Evolutionary conservation across 192 early-diverging fungal genomes (phyloP).

Genomic region (Umbelopsis sp.): DNA sequence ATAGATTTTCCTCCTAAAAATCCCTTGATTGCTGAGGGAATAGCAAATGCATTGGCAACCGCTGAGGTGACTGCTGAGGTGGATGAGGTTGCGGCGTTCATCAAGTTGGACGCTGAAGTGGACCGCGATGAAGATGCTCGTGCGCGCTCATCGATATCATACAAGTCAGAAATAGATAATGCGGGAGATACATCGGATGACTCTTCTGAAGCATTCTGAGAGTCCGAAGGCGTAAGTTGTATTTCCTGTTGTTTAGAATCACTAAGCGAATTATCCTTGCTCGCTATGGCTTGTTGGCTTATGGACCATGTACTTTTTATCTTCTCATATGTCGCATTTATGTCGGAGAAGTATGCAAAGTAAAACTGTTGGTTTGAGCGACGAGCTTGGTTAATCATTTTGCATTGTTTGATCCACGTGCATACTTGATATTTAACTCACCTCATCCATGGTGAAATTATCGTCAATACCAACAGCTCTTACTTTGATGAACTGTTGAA

Average conservation of each 20-base stretch:
- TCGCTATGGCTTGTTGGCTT: constrained; percentile 15
- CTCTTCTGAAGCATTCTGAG: constrained; percentile 20
- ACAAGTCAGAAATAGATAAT: constrained; percentile 29
- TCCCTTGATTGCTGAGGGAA: constrained; percentile 29
- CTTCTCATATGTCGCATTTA: constrained; percentile 35
- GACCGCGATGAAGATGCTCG: background rate
- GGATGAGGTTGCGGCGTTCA: constrained; percentile 7
- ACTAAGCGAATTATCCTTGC: background rate
- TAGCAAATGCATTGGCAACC: constrained; percentile 30
- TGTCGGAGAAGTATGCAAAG: constrained; percentile 68
- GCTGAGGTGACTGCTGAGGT: constrained; percentile 21
- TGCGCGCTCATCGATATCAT: constrained; percentile 16
- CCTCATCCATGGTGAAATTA: constrained; percentile 59
- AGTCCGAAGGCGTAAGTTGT: background rate
- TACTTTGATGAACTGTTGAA: constrained; percentile 56
- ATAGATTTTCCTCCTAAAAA: constrained; percentile 21
- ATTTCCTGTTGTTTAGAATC: background rate
- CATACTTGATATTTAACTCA: constrained; percentile 18
- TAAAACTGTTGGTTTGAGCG: constrained; percentile 45
- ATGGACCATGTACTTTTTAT: constrained; percentile 36
- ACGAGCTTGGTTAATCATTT: background rate
- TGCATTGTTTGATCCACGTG: background rate
- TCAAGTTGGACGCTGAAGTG: background rate
- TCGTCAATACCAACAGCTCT: constrained; percentile 56
- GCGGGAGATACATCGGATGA: constrained; percentile 31